Percentiles rank a stretch among this genome's conserved stretches.
phyloP scores from a whole-genome alignment of 2,329 filamentous ascomycete genomes.

The Fusarium paranaense region DNA sequence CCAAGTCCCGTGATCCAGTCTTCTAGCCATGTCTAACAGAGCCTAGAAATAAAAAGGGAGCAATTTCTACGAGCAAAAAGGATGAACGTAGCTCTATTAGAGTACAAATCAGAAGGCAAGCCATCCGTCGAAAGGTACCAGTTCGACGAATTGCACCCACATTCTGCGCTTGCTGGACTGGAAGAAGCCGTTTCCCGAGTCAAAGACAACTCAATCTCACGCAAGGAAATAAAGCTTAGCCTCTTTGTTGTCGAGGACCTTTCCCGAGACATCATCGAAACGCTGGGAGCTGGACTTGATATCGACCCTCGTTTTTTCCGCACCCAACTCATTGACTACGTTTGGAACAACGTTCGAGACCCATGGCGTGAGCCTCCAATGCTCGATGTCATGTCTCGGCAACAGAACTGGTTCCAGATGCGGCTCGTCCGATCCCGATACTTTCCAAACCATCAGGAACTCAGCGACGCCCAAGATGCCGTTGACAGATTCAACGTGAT shows the following conservation, averaged over 20 bases:
- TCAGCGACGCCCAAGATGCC: not conserved
- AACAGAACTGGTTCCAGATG: not conserved
- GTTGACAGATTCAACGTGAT: not conserved
- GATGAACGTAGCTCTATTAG: not conserved
- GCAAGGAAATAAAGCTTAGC: not conserved
- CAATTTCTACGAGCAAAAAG: not conserved
- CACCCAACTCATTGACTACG: not conserved
- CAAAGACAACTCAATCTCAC: not conserved
- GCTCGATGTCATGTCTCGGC: not conserved
- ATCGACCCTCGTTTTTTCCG: not conserved
- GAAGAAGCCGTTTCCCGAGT: not conserved
- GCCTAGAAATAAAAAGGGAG: not conserved
- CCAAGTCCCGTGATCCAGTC: accelerated
- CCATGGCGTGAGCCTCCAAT: not conserved
- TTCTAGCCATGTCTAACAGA: not conserved
- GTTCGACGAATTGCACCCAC: not conserved
- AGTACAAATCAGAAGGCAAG: not conserved
- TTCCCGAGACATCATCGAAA: slow-evolving; percentile 1
- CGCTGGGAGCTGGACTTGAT: not conserved
- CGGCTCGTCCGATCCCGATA: not conserved
- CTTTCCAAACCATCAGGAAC: not conserved
- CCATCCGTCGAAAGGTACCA: not conserved
- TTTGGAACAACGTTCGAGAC: not conserved
- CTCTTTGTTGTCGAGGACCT: slow-evolving; percentile 2
- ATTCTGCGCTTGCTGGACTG: not conserved